Evolutionary conservation across 768 basidiomycete species (phyloP), one percentile per base, ranked within the genome.

Genomic region (Porpolomopsis calyptriformis): DNA sequence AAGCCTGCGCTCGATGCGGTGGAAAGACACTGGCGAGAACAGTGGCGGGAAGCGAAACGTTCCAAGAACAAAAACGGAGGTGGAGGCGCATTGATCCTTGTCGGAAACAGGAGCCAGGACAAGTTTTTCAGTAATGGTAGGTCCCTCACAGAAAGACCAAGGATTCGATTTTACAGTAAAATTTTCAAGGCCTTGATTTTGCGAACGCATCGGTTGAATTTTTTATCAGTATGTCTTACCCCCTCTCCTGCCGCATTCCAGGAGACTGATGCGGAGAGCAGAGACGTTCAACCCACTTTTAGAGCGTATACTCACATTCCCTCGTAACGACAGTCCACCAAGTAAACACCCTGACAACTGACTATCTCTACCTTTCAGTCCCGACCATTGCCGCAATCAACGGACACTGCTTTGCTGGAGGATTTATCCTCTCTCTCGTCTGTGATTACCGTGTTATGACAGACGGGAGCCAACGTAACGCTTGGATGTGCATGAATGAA

Each of bases 401-500:
- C 53, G 86, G 85, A 0, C 88, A 91, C 57, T 83, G 81, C 52
- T 94, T 85, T 62, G 93, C 90, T 4, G 92, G 73, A 9, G 90
- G 78, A 11, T 76, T 88, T 57, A 78, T 88, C 61, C 64, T 93
- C 11, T 74, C 89, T 2, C 63, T 96, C 40, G 74, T 73, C 3
- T 93, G 88, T 59, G 91, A 96, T 62, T 92, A 87, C 64, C 77
- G 91, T 33, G 72, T 94, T 46, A 91, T 93, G 81, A 86, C 79
- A 11, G 81, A 86, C 52, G 90, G 83, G 12, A 80, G 69, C 55
- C 75, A 72, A 53, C 80, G 80, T 24, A 79, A 81, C 56, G 82
- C 84, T 1, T 92, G 89, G 84, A 64, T 87, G 43, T 87, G 82
- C 59, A 94, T 96, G 91, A 97, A 94, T 57, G 92, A 94, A 68